Evolutionary conservation across 2,329 filamentous ascomycete species (phyloP), one percentile per base, ranked within the genome.

Genomic region (Hymenotorrendiella dingleyae): DNA sequence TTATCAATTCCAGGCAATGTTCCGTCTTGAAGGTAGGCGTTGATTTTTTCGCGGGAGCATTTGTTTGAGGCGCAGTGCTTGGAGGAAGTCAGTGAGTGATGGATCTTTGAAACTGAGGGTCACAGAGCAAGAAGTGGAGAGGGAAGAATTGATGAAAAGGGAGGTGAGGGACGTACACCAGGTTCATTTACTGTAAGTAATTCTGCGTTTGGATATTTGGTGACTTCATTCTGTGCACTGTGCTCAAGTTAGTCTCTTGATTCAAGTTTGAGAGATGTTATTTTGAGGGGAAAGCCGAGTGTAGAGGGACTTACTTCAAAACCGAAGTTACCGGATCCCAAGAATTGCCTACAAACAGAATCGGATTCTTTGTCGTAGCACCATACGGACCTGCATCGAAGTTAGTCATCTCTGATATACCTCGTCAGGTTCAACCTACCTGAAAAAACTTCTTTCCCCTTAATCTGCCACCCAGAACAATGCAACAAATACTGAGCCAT

Each of bases 121-220:
- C n/a, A n/a, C n/a, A n/a, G n/a, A n/a, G n/a, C n/a, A n/a, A n/a
- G n/a, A n/a, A n/a, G n/a, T n/a, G n/a, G n/a, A n/a, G n/a, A n/a
- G n/a, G n/a, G n/a, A n/a, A n/a, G n/a, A n/a, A n/a, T 34, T 34
- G 22, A 8, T 34, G 7, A 21, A 54, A 12, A 63, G 37, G 1
- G 60, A 59, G 36, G 71, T 67, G 72, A 39, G 10, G 0, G 7
- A 58, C 67, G 60, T 61, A 71, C 70, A n/a, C 71, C 72, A 28
- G 69, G 72, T 2, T 67, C 67, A 34, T 72, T 69, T 49, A 73
- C 69, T n/a, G 66, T 63, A n/a, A 74, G 54, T 10, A 74, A 57
- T 1, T 64, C 62, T 0, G 70, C 71, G 16, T 62, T 63, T 1
- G 62, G 61, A 40, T 73, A 74, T 28, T 40, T 2, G 62, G 51